These are phyloP conservation scores for Xanthoconium purpureum DNA, from an alignment of 768 basidiomycete genomes.

Conservation along the genomic window DNA sequence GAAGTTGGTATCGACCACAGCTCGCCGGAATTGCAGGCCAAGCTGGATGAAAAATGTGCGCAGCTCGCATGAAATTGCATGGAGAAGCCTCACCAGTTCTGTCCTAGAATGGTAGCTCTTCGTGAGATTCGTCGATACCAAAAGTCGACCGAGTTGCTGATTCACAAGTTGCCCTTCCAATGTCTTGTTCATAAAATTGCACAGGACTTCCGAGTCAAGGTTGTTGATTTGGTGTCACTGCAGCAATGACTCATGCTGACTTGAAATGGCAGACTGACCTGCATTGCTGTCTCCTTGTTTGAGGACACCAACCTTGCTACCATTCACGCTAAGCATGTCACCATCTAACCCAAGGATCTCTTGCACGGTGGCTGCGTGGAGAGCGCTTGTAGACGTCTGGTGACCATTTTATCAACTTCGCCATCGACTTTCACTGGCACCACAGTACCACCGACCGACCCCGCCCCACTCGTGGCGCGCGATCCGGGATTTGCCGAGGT, in stretches of 20 bases:
- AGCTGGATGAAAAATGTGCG: too few relatives aligned
- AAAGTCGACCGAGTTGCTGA: constrained; percentile 83
- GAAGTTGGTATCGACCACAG: too few relatives aligned
- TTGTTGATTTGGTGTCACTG: constrained; percentile 29
- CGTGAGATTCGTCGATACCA: constrained; percentile 89
- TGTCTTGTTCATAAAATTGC: constrained; percentile 88
- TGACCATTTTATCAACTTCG: too few relatives aligned
- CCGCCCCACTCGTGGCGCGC: too few relatives aligned
- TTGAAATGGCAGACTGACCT: constrained; percentile 54
- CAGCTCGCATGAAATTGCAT: too few relatives aligned
- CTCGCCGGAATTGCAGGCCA: too few relatives aligned
- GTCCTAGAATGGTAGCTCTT: constrained; percentile 58
- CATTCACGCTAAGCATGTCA: constrained; percentile 83
- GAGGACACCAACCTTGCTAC: constrained; percentile 83
- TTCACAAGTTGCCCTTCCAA: constrained; percentile 89
- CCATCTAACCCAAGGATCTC: constrained; percentile 81
- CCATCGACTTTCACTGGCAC: too few relatives aligned
- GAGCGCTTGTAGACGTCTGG: constrained; percentile 78
- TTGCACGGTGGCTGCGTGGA: constrained; percentile 76
- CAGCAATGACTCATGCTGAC: neutral
- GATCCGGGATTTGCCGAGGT: too few relatives aligned
- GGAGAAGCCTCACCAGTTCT: constrained; percentile 74
- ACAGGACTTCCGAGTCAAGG: constrained; percentile 91
- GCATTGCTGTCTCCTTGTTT: constrained; percentile 77
- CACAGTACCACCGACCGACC: too few relatives aligned